Percentiles rank a stretch among this genome's conserved stretches.
Conservation (phyloP, 208 protist genomes). For the Leptomonas seymouri region DNA sequence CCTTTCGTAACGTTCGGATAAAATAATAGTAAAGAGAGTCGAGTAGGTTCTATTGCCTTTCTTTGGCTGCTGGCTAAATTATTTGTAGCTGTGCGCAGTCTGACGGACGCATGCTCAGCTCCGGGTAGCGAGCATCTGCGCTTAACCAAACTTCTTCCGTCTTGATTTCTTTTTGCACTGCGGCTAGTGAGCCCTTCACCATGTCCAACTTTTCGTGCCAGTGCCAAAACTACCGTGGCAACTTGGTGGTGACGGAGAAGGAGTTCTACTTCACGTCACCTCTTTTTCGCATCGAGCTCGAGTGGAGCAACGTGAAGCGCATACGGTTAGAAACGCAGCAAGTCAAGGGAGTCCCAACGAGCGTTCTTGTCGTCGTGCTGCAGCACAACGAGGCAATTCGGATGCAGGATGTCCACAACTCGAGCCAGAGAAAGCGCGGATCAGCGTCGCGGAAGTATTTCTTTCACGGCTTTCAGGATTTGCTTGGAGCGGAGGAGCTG, state of each 20-base stretch:
- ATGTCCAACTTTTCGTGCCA: constrained; percentile 69
- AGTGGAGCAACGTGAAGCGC: constrained; percentile 68
- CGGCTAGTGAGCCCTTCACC: neutral
- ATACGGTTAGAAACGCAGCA: constrained; percentile 71
- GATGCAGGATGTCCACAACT: constrained; percentile 16
- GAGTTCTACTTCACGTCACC: constrained; percentile 67
- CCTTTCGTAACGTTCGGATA: too few species aligned
- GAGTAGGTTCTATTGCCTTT: too few species aligned
- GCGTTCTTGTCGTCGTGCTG: constrained; percentile 68
- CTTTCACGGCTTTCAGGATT: constrained; percentile 83
- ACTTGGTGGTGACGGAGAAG: constrained; percentile 44
- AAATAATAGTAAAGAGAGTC: too few species aligned
- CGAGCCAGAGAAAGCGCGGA: constrained; percentile 20
- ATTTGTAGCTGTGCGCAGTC: too few species aligned
- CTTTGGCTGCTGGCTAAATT: too few species aligned
- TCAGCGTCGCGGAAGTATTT: constrained; percentile 49
- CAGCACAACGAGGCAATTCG: constrained; percentile 26
- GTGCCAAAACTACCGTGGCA: constrained; percentile 71
- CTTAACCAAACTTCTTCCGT: neutral
- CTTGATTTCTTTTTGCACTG: constrained; percentile 3
- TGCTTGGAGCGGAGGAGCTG: constrained; percentile 62
- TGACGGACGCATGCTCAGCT: too few species aligned
- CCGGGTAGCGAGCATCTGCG: neutral
- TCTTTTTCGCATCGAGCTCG: constrained; percentile 55
- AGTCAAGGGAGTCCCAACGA: constrained; percentile 70